These are phyloP conservation scores for Tetrapisispora namnaoensis DNA, from an alignment of 805 yeast species.

Conservation along the genomic window DNA sequence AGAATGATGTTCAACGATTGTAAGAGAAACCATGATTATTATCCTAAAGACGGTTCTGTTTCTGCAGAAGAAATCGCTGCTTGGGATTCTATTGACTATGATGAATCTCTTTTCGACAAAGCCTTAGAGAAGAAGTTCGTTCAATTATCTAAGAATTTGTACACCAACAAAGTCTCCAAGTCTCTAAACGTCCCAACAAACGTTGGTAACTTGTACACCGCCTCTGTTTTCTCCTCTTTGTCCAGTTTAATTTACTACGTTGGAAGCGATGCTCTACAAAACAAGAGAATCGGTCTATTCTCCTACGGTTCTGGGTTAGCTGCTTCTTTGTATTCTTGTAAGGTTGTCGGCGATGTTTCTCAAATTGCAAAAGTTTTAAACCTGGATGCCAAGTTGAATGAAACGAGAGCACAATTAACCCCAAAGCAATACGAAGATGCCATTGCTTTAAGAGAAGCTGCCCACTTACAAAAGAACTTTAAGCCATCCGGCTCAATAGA, in stretches of 20 bases:
- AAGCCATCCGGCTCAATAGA: slow-evolving; percentile 75
- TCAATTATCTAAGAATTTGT: slow-evolving; percentile 58
- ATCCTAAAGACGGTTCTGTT: slow-evolving; percentile 31
- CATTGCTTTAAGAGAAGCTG: slow-evolving; percentile 76
- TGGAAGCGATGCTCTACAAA: slow-evolving; percentile 63
- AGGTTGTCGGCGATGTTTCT: slow-evolving; percentile 72
- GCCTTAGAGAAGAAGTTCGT: slow-evolving; percentile 77
- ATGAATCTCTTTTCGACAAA: slow-evolving; percentile 70
- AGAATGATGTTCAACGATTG: slow-evolving; percentile 86
- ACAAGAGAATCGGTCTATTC: slow-evolving; percentile 82
- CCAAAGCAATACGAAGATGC: slow-evolving; percentile 80
- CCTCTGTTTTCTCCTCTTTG: slow-evolving; percentile 80
- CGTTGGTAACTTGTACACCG: slow-evolving; percentile 98
- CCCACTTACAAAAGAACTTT: slow-evolving; percentile 72
- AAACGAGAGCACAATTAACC: slow-evolving; percentile 48
- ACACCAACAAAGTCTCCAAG: slow-evolving; percentile 63
- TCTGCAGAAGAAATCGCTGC: background rate
- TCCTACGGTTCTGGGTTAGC: slow-evolving; percentile 99
- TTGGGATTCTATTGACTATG: slow-evolving; percentile 38
- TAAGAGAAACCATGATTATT: slow-evolving; percentile 54
- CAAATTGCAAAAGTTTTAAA: slow-evolving; percentile 54
- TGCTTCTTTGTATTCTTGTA: slow-evolving; percentile 71
- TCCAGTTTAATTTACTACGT: slow-evolving; percentile 71
- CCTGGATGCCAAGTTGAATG: slow-evolving; percentile 53
- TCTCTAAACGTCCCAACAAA: slow-evolving; percentile 84